Base-by-base conservation (phyloP, 2,329 filamentous ascomycete species). In the Lecanosticta acicola region DNA sequence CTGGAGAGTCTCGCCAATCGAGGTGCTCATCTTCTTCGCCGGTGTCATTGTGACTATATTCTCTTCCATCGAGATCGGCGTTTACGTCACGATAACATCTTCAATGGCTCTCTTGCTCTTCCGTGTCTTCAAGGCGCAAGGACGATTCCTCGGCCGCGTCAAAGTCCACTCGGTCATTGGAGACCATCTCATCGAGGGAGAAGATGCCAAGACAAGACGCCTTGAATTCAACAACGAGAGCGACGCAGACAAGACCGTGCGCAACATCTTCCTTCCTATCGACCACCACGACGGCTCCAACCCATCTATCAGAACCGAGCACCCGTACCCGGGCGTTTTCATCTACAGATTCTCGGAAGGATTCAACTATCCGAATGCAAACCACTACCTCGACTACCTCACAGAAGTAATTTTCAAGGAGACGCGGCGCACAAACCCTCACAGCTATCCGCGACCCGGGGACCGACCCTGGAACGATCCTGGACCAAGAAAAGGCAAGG, bases 401-500 rank as follows among this genome's bases (percentile, higher is more conserved):
- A 61, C 70, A 10, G 53, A 65, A 3, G 58, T 61, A 4, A 70
- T 73, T n/a, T 71, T 74, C 51, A 59, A 63, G 35, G 70, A 83
- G 49, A 94, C 90, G 2, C 81, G 85, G 32, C 83, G 87, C 24
- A 94, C 87, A 1, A 87, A 85, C 53, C 72, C 81, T 0, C 72
- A 84, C 46, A 71, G 76, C 1, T 94, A 82, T 45, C 61, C 63
- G n/a, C 69, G 66, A 44, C 57, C 68, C 11, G 73, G 73, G 17
- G 91, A 98, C 63, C 79, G 90, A 5, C 90, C 93, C 1, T 97
- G 93, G 93, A 97, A 96, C 60, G 87, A 96, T 62, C 87, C 91
- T 0, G 89, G 88, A 41, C 85, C 87, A 47, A 76, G 78, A 26
- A 78, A 70, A 45, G 75, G 72, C 58, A 64, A 80, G 65, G 50